Evolutionary conservation across 192 early-diverging fungal species (phyloP).

Genomic region (Podila horticola): DNA sequence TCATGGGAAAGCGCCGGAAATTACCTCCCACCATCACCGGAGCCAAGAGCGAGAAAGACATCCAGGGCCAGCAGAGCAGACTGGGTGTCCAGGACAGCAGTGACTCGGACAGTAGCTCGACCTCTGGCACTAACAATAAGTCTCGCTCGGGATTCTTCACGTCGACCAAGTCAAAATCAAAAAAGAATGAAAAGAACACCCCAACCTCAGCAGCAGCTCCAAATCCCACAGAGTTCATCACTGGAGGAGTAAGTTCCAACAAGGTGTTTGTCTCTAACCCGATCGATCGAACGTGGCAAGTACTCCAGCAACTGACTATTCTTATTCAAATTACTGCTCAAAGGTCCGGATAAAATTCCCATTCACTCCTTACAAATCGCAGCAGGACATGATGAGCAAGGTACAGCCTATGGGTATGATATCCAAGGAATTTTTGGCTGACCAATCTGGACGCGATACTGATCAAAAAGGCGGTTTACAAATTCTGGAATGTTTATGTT

Average conservation of each 20-base stretch:
- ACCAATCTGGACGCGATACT: background rate
- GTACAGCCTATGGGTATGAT: slow-evolving; percentile 24
- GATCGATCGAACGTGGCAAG: background rate
- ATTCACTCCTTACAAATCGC: slow-evolving; percentile 72
- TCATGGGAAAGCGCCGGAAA: background rate
- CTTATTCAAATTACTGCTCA: background rate
- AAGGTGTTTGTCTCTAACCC: background rate
- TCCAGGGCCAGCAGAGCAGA: background rate
- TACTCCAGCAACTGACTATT: background rate
- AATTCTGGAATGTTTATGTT: background rate
- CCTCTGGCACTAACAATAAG: background rate
- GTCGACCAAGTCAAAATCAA: background rate
- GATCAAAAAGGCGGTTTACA: background rate
- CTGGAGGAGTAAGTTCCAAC: slow-evolving; percentile 30
- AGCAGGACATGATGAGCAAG: slow-evolving; percentile 73
- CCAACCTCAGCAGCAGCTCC: background rate
- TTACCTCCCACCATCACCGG: background rate
- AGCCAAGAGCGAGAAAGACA: no score
- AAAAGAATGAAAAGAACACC: background rate
- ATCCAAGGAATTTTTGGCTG: background rate
- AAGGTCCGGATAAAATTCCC: slow-evolving; percentile 69
- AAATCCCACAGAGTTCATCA: slow-evolving; percentile 18
- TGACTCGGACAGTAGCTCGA: background rate
- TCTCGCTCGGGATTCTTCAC: background rate
- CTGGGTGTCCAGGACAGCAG: background rate